Base-by-base conservation (phyloP, 2,329 filamentous ascomycete genomes). In the Aspergillus uvarum region DNA sequence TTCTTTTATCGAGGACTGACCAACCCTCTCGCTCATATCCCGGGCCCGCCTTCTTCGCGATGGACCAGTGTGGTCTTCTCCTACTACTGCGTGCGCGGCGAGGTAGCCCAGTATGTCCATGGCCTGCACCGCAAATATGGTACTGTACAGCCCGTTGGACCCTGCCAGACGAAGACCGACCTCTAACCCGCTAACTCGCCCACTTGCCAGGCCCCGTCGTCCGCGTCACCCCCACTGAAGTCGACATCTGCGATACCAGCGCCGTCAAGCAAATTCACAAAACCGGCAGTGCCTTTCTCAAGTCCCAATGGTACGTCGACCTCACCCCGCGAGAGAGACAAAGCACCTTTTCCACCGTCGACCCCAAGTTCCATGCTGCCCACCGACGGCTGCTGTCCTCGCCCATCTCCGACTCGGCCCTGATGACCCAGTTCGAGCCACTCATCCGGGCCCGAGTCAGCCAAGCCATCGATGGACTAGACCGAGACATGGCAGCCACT, bases 401-500 rank as follows among this genome's bases (percentile, higher is more conserved):
- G 47, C 77, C 76, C 0, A 79, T 82, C 58, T 79, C 78, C 0
- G 79, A 81, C 44, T 72, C 72, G 35, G 74, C 77, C 2, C 54
- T 82, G 16, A 66, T 67, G 5, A 70, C 73, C 10, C 76, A 77
- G 0, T 52, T 64, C 56, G 77, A 77, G 58, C 59, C 68, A 0
- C 63, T 73, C 4, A 68, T 78, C 16, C 57, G 63, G 10, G 14
- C 35, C 77, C 83, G 76, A 19, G 72, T 79, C 0, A 66, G 72
- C 0, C 62, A 81, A 10, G 70, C 81, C 0, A 73, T 85, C 1
- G 32, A 75, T 2, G 73, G 71, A 51, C 84, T 86, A 22, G 68
- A 61, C 0, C 69, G 77, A n/a, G 82, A 85, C 51, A 75, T 79
- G 61, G 58, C 74, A 63, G 66, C 54, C 16, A 65, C 64, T 0